Base-by-base conservation (phyloP, 2,329 filamentous ascomycete species). In the Bimuria novae-zelandiae region DNA sequence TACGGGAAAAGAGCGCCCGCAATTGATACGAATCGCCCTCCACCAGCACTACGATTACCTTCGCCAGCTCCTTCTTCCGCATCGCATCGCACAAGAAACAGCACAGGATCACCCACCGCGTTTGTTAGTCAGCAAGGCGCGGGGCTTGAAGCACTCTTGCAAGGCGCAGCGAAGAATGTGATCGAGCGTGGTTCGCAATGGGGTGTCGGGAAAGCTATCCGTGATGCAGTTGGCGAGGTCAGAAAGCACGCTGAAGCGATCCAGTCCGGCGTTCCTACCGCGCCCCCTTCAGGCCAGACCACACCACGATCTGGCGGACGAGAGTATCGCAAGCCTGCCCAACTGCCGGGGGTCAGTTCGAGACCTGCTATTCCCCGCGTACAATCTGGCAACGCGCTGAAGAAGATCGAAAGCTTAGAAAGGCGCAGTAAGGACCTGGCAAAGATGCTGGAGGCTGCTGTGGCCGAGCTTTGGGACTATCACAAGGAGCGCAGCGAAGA, bases 201-300 rank as follows among this genome's bases (percentile, higher is more conserved):
- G 56, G 89, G 89, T 6, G 88, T 94, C 51, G 92, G 91, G 67
- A 88, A 89, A 70, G 89, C 87, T 0, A 85, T 94, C 6, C 83
- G 90, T n/a, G 89, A 90, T 61, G 89, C 90, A 16, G 83, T 94
- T 67, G 87, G 86, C 7, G 90, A 95, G 72, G 88, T 93, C 44
- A 84, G 84, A 54, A 88, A 89, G 64, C 92, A 91, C 60, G 84
- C 92, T 60, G 83, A 88, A 64, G 82, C 82, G 25, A 79, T 88
- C 27, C 87, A 89, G 57, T 58, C 64, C 11, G 62, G 60, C 12
- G 52, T 48, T 4, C 53, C 35, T 19, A 70, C 71, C n/a, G 22
- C 44, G 22, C n/a, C 44, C 21, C 8, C 23, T 4, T 54, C 52
- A 23, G 66, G 71, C 4, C 67, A 69, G 17, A 65, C 41, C 16